Evolutionary conservation across 2,329 filamentous ascomycete species (phyloP).

Genomic region (Aspergillus sp.): DNA sequence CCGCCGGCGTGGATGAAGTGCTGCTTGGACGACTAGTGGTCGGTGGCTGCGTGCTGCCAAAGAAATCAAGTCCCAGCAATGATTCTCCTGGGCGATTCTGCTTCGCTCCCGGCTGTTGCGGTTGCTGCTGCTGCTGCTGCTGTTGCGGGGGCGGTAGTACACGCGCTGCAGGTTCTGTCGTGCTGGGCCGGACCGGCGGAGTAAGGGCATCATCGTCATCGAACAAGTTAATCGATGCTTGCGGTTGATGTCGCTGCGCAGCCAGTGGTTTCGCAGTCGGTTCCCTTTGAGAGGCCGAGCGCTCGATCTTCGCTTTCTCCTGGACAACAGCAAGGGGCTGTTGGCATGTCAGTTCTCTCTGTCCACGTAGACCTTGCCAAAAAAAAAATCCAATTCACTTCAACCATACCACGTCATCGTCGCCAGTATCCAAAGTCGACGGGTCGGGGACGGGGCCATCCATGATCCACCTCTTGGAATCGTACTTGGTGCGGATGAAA

Average conservation of each 20-base stretch:
- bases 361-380: slow-evolving; percentile 20
- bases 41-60: slow-evolving; percentile 62
- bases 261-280: slow-evolving; percentile 34
- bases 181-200: slow-evolving; percentile 61
- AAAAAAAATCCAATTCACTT: neutral
- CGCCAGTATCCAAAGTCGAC: slow-evolving; percentile 75
- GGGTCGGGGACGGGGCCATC: slow-evolving; percentile 91
- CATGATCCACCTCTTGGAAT: slow-evolving; percentile 99
- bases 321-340: slow-evolving; percentile 58
- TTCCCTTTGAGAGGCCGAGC: slow-evolving; percentile 48
- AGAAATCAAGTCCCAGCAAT: slow-evolving; percentile 83
- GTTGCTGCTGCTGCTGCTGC: too few species aligned
- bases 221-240: slow-evolving; percentile 64
- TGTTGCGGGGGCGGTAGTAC: slow-evolving; percentile 55
- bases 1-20: slow-evolving; percentile 56
- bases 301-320: slow-evolving; percentile 61
- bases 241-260: slow-evolving; percentile 31
- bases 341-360: slow-evolving; percentile 23
- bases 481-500: slow-evolving; percentile 98
- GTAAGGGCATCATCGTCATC: slow-evolving; percentile 59
- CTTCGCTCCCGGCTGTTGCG: slow-evolving; percentile 44
- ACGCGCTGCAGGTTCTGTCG: slow-evolving; percentile 58
- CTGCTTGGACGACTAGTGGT: slow-evolving; percentile 72
- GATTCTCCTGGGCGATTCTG: slow-evolving; percentile 72
- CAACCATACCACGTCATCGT: slow-evolving; percentile 63